These are phyloP conservation scores for Tuber magnatum DNA, from an alignment of 495 filamentous ascomycete species.

Conservation along the genomic window DNA sequence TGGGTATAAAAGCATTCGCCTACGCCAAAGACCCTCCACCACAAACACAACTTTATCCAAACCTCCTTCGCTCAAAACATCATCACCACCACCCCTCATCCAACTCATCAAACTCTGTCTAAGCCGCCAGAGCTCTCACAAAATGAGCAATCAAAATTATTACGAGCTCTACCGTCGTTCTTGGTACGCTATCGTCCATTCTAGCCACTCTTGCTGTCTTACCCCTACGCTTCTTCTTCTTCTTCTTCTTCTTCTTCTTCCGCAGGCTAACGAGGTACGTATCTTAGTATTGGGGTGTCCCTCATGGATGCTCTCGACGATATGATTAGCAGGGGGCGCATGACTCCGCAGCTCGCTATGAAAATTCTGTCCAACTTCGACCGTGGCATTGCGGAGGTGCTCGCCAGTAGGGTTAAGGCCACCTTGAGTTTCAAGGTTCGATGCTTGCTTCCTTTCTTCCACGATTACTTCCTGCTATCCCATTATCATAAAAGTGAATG, in stretches of 20 bases:
- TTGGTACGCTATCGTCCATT: slow-evolving; percentile 57
- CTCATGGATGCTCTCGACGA: slow-evolving; percentile 96
- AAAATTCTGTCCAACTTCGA: slow-evolving; percentile 94
- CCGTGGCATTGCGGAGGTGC: slow-evolving; percentile 72
- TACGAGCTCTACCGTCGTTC: slow-evolving; percentile 97
- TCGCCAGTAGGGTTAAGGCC: slow-evolving; percentile 84
- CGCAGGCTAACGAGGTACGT: slow-evolving; percentile 27
- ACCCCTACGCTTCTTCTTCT: no score
- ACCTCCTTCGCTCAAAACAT: not conserved
- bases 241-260: slow-evolving; percentile 7
- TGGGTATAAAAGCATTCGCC: not conserved
- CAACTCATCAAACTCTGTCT: not conserved
- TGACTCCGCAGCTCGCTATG: slow-evolving; percentile 98
- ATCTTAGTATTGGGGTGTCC: slow-evolving; percentile 70
- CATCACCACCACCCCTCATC: not conserved
- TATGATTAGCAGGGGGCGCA: slow-evolving; percentile 80
- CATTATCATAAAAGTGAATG: not conserved
- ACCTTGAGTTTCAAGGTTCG: slow-evolving; percentile 90
- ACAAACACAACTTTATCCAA: not conserved
- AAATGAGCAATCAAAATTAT: slow-evolving; percentile 50
- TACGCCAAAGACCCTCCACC: not conserved
- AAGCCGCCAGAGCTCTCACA: not conserved
- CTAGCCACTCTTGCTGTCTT: slow-evolving; percentile 16
- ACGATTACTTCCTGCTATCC: not conserved
- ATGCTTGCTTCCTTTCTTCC: not conserved